Conservation (phyloP, 768 basidiomycete species). For the Russula sp. region DNA sequence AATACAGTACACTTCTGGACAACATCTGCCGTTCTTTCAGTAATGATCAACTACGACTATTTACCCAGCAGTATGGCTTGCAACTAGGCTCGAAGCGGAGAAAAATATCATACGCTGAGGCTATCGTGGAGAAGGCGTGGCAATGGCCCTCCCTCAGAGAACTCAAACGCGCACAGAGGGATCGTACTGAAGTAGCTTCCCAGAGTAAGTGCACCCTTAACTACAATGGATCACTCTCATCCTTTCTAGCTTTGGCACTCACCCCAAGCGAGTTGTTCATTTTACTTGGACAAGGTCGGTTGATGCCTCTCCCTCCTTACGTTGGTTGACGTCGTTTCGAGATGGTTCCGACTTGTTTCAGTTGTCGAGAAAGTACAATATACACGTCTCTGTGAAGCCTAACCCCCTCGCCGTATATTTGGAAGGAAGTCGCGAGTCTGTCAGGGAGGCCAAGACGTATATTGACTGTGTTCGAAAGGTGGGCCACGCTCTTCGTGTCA, state of each 20-base stretch:
- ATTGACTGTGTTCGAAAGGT: constrained; percentile 49
- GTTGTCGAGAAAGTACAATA: constrained; percentile 53
- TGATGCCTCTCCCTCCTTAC: background rate
- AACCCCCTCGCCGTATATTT: constrained; percentile 54
- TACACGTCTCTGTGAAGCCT: constrained; percentile 52
- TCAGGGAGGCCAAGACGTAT: constrained; percentile 44
- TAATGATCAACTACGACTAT: constrained; percentile 50
- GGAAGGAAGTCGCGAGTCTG: constrained; percentile 49
- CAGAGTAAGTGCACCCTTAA: constrained; percentile 37
- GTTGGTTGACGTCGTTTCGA: constrained; percentile 28
- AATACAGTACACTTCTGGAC: constrained; percentile 50
- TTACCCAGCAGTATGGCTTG: constrained; percentile 46
- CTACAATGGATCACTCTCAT: constrained; percentile 1
- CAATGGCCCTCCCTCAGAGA: constrained; percentile 56
- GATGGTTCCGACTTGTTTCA: constrained; percentile 60
- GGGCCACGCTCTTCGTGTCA: constrained; percentile 17
- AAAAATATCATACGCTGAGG: constrained; percentile 40
- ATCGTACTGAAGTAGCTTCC: constrained; percentile 42
- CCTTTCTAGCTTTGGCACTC: constrained; percentile 46
- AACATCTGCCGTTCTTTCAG: constrained; percentile 58
- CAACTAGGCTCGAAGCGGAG: constrained; percentile 26
- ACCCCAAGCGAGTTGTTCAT: constrained; percentile 58
- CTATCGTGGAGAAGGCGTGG: constrained; percentile 63
- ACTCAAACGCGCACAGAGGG: constrained; percentile 44
- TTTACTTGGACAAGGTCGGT: constrained; percentile 63